phyloP scores from a whole-genome alignment of 1,284 basidiomycete species.

The Naganishia liquefaciens region DNA sequence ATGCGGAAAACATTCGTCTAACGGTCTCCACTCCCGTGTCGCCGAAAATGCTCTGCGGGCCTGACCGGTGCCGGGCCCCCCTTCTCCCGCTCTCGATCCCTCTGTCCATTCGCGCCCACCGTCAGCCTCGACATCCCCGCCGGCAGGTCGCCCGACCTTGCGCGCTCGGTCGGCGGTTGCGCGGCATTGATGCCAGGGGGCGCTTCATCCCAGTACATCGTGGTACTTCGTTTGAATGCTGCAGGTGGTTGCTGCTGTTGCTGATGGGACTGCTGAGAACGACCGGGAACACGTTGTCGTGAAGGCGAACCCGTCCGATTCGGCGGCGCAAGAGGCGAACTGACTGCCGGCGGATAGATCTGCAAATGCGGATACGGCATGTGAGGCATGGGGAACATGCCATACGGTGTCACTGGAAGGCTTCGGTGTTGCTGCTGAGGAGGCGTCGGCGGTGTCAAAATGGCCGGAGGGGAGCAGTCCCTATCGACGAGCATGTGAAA shows the following conservation, averaged over 20 bases:
- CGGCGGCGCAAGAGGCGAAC: conserved; percentile 24
- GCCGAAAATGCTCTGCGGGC: background rate
- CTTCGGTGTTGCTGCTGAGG: conserved; percentile 7
- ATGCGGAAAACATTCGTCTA: background rate
- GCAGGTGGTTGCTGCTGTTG: background rate
- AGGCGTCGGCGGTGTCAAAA: conserved; percentile 6
- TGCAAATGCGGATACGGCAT: conserved; percentile 30
- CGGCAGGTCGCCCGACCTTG: conserved; percentile 18
- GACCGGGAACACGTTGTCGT: background rate
- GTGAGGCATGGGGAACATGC: conserved; percentile 19
- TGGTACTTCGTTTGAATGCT: conserved; percentile 26
- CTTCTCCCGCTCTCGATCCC: background rate
- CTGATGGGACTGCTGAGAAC: background rate
- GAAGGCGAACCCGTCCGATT: conserved; percentile 18
- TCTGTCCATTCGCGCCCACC: conserved; percentile 2
- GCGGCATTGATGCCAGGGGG: background rate
- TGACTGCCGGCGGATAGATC: conserved; percentile 27
- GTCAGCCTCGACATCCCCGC: conserved; percentile 12
- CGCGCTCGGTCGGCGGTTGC: conserved; percentile 9
- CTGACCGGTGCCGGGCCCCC: background rate
- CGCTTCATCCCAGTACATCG: conserved; percentile 35
- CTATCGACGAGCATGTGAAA: conserved; percentile 52
- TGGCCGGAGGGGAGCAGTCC: conserved; percentile 22
- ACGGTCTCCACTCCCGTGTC: conserved; percentile 5
- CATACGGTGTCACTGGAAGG: background rate